phyloP scores from a whole-genome alignment of 73 alveolate genomes.

The Paramecium sexaurelia region DNA sequence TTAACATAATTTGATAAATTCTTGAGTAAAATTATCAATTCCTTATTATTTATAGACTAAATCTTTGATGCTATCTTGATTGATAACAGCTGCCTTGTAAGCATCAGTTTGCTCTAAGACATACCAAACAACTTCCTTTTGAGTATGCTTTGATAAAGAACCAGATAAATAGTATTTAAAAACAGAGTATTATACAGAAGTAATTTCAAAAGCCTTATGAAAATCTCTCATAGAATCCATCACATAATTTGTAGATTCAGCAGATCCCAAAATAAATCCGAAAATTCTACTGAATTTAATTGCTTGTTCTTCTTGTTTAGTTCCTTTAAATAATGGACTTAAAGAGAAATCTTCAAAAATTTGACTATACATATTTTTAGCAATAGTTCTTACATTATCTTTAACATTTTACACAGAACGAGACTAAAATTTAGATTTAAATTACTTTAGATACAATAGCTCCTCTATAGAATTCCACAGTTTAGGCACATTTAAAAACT shows the following conservation, averaged over 20 bases:
- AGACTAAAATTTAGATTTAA: not conserved
- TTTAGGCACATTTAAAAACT: conserved; percentile 7
- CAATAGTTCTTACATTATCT: not conserved
- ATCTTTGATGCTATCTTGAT: conserved; percentile 34
- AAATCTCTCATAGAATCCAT: conserved; percentile 45
- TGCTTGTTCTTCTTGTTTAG: conserved; percentile 31
- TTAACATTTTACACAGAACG: not conserved
- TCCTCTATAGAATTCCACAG: conserved; percentile 28
- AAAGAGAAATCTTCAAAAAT: conserved; percentile 1
- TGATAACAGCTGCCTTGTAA: conserved; percentile 34
- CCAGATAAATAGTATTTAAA: not conserved
- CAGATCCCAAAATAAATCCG: not conserved
- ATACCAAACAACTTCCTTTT: conserved; percentile 22
- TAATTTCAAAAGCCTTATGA: not conserved
- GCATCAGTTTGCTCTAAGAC: not conserved
- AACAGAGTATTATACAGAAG: not conserved
- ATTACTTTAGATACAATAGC: not conserved
- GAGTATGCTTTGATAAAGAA: not conserved
- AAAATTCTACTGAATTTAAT: conserved; percentile 21
- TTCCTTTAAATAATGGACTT: not conserved
- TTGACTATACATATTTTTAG: not conserved
- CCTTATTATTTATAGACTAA: conserved; percentile 14
- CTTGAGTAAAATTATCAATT: not conserved
- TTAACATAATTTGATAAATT: not conserved
- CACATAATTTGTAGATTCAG: conserved; percentile 51